phyloP scores from a whole-genome alignment of 441 rosid genomes.

The Jatropha podagrica region DNA sequence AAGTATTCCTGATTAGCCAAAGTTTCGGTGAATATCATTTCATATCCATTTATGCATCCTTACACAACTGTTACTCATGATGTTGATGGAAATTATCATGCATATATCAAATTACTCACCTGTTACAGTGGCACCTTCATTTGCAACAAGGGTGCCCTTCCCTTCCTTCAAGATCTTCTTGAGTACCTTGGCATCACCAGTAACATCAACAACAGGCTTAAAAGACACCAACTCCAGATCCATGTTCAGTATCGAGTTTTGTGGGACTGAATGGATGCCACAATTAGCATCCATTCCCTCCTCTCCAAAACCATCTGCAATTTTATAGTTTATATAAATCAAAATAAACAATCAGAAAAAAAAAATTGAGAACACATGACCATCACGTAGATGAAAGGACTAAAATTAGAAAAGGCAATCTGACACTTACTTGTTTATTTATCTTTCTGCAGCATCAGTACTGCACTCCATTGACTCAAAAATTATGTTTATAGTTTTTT shows the following conservation, averaged over 20 bases:
- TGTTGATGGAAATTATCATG: neutral
- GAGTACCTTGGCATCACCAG: slow-evolving; percentile 52
- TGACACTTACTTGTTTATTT: neutral
- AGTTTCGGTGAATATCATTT: neutral
- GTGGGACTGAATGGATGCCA: slow-evolving; percentile 34
- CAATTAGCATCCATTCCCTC: slow-evolving; percentile 31
- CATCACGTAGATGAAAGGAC: neutral
- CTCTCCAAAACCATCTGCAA: slow-evolving; percentile 56
- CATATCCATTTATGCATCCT: neutral
- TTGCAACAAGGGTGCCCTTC: slow-evolving; percentile 40
- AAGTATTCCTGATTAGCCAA: neutral
- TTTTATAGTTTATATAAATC: neutral
- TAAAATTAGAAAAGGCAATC: neutral
- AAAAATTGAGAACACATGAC: neutral
- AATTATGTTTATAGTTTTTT: neutral
- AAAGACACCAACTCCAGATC: slow-evolving; percentile 52
- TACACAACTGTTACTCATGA: neutral
- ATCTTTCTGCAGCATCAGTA: slow-evolving; percentile 11
- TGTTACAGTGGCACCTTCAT: slow-evolving; percentile 58
- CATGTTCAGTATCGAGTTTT: slow-evolving; percentile 40
- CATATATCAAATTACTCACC: slow-evolving; percentile 35
- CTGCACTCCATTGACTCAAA: neutral
- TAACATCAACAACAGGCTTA: slow-evolving; percentile 56
- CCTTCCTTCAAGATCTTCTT: slow-evolving; percentile 66
- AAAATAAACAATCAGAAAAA: neutral